Evolutionary conservation across 1,284 basidiomycete genomes (phyloP).

Genomic region (Tilletia caries): DNA sequence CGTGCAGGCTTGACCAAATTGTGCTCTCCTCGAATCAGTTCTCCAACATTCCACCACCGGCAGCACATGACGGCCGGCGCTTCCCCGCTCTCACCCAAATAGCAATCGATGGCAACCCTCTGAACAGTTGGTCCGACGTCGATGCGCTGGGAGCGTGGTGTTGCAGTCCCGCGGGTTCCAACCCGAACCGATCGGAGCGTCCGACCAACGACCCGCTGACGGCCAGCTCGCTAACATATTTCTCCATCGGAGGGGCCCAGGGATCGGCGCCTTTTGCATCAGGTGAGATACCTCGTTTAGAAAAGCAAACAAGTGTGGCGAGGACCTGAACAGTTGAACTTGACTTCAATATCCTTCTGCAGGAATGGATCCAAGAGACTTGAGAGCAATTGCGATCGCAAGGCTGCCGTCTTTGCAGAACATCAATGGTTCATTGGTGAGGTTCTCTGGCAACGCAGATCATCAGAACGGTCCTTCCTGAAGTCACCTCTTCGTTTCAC

Average conservation of each 20-base stretch:
- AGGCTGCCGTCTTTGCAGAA: slow-evolving; percentile 64
- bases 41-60: slow-evolving; percentile 58
- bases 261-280: neutral
- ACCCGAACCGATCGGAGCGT: neutral
- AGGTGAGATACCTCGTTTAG: slow-evolving; percentile 51
- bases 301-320: too few relatives aligned
- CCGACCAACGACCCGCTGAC: slow-evolving; percentile 10
- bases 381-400: slow-evolving; percentile 69
- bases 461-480: too few relatives aligned
- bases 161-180: neutral
- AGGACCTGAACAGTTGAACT: too few relatives aligned
- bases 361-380: slow-evolving; percentile 51
- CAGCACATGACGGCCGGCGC: slow-evolving; percentile 21
- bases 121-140: slow-evolving; percentile 67
- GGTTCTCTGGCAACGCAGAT: slow-evolving; percentile 38
- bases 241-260: slow-evolving; percentile 22
- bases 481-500: slow-evolving; percentile 13
- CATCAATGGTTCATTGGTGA: slow-evolving; percentile 69
- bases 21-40: slow-evolving; percentile 69
- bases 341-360: too few relatives aligned
- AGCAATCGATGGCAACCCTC: slow-evolving; percentile 64
- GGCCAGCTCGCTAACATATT: slow-evolving; percentile 3
- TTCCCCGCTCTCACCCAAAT: slow-evolving; percentile 61
- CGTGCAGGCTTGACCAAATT: slow-evolving; percentile 63
- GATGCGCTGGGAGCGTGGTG: slow-evolving; percentile 55